These are phyloP conservation scores for Poa annua DNA, from an alignment of 176 grass and related monocot species.

Conservation along the genomic window DNA sequence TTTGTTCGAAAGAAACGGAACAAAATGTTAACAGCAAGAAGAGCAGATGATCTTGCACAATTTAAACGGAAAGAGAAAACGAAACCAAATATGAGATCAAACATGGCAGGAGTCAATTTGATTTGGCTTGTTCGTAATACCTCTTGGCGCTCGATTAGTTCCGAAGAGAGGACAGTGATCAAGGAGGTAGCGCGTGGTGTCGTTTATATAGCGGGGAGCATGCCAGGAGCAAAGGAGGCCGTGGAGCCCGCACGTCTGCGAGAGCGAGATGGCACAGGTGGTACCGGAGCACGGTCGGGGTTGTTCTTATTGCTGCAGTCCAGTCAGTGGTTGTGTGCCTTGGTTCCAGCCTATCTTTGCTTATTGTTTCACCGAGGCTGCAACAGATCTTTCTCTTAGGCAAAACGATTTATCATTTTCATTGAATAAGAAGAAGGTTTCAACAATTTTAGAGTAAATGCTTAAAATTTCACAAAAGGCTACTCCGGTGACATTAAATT, in stretches of 20 bases:
- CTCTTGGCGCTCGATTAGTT: conserved; percentile 4
- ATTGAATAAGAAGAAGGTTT: no score
- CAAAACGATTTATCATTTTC: no score
- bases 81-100: neutral
- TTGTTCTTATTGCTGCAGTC: neutral
- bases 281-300: conserved; percentile 17
- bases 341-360: neutral
- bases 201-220: conserved; percentile 48
- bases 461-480: no score
- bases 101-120: neutral
- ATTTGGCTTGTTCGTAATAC: conserved; percentile 27
- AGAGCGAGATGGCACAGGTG: neutral
- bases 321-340: neutral
- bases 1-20: conserved; percentile 29
- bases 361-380: neutral
- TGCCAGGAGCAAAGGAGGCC: conserved; percentile 45
- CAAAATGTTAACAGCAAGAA: conserved; percentile 5
- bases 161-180: conserved; percentile 12
- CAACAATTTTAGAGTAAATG: no score
- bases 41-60: neutral
- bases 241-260: conserved; percentile 44
- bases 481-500: no score
- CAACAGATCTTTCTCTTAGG: neutral
- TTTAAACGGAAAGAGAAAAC: neutral
- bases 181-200: neutral